Evolutionary conservation across 306 rosid genomes (phyloP).

Genomic region (Citrullus colocynthis): DNA sequence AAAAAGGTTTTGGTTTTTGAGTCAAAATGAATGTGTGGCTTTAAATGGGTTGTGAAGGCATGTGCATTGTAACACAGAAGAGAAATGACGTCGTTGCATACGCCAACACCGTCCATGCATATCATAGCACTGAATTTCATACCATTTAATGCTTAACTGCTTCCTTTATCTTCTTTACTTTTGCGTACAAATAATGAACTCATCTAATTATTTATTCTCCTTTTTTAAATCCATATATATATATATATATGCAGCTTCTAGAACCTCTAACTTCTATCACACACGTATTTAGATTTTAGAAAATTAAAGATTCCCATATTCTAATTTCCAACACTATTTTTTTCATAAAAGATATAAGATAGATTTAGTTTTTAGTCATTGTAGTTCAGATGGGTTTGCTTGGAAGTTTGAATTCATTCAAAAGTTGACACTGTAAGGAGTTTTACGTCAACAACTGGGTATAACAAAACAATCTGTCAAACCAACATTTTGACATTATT

Average conservation of each 20-base stretch:
- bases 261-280: not conserved
- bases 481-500: not conserved
- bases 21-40: not conserved
- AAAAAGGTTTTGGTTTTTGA: no score
- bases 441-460: not conserved
- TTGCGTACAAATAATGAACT: not conserved
- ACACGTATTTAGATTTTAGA: not conserved
- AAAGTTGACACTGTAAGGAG: not conserved
- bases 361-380: not conserved
- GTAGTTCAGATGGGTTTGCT: not conserved
- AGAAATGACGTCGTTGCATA: constrained; percentile 2
- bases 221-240: not conserved
- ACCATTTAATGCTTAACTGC: not conserved
- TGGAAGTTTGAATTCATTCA: not conserved
- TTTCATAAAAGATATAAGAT: no score
- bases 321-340: not conserved
- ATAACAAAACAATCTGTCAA: not conserved
- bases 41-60: not conserved
- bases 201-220: not conserved
- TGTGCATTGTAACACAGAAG: not conserved
- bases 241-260: not conserved
- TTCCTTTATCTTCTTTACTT: not conserved
- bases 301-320: not conserved
- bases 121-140: not conserved
- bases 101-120: not conserved